Conservation (phyloP, 306 rosid genomes). For the Astragalus membranaceus region DNA sequence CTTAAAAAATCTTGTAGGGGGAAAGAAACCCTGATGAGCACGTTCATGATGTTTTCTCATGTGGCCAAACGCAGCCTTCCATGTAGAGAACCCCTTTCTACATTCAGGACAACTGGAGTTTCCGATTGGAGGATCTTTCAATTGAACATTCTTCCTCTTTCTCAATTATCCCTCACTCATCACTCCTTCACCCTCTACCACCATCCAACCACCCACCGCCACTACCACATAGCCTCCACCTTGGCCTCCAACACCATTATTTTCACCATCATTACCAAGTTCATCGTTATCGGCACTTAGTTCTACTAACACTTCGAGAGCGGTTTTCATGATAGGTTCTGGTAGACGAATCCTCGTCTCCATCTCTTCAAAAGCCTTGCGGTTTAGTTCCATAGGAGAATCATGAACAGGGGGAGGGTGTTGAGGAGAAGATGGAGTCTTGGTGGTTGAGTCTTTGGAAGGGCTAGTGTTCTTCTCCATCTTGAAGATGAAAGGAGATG, state of each 20-base stretch:
- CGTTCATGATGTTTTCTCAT: conserved; percentile 24
- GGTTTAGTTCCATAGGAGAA: neutral
- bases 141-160: conserved; percentile 4
- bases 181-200: neutral
- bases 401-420: neutral
- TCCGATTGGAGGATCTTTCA: conserved; percentile 6
- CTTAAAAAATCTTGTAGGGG: neutral
- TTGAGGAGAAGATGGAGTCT: neutral
- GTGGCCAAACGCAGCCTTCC: conserved; percentile 30
- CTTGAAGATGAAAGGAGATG: no score
- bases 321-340: neutral
- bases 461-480: neutral
- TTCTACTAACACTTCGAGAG: conserved; percentile 4
- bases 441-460: neutral
- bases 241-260: neutral
- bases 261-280: neutral
- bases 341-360: no score
- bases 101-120: conserved; percentile 19
- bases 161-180: neutral
- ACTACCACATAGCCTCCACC: neutral
- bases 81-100: neutral
- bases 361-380: neutral
- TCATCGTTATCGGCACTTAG: neutral
- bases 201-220: neutral
- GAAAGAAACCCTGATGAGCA: neutral